Evolutionary conservation across 352 stramenopile genomes (phyloP).

Genomic region (Phytophthora multivora): DNA sequence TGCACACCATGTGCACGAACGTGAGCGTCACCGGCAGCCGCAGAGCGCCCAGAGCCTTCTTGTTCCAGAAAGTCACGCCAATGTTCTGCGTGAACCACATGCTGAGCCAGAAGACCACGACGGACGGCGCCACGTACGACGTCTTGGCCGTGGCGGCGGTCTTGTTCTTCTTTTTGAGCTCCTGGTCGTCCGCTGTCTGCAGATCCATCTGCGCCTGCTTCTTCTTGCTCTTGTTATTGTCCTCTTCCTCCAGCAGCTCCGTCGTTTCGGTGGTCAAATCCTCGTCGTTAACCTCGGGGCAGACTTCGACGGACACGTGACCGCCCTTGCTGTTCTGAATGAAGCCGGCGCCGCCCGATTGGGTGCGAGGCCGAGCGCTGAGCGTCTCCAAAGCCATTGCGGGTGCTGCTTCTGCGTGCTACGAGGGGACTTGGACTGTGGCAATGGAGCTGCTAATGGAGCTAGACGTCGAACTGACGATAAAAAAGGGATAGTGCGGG

Average conservation of each 20-base stretch:
- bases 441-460: not conserved
- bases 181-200: constrained; percentile 22
- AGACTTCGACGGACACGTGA: constrained; percentile 30
- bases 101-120: constrained; percentile 79
- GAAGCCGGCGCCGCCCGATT: constrained; percentile 19
- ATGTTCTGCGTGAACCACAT: constrained; percentile 94
- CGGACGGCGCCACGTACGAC: constrained; percentile 66
- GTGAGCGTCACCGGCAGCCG: constrained; percentile 83
- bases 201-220: constrained; percentile 22
- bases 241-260: constrained; percentile 27
- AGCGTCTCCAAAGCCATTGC: constrained; percentile 31
- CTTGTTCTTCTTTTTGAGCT: constrained; percentile 29
- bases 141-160: constrained; percentile 43
- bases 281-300: constrained; percentile 18
- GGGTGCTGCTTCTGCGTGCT: constrained; percentile 4
- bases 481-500: constrained; percentile 25
- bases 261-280: constrained; percentile 26
- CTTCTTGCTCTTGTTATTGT: constrained; percentile 9
- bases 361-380: constrained; percentile 21
- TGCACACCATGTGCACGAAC: constrained; percentile 95
- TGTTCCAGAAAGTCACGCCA: constrained; percentile 95
- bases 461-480: constrained; percentile 19
- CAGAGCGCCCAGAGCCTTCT: constrained; percentile 85
- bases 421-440: constrained; percentile 7
- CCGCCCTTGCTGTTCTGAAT: constrained; percentile 16